Base-by-base conservation (phyloP, 805 yeast genomes). In the Kazachstania viticola region DNA sequence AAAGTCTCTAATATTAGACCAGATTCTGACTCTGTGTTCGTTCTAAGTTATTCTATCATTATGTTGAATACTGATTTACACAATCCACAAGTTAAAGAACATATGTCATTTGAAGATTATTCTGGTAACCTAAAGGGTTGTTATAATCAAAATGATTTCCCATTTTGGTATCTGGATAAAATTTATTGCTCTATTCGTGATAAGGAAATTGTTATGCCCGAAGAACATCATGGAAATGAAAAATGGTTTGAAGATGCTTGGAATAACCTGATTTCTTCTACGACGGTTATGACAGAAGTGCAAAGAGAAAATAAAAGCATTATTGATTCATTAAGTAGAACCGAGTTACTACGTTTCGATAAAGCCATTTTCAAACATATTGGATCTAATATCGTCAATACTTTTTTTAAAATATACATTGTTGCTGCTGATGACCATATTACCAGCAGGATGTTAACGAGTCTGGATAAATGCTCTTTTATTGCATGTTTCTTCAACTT, bases 191-290 rank as follows among this genome's bases (percentile, higher is more conserved):
- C 94, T 1, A 87, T 91, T 34, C 69, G 73, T 38, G 82, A 78
- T 34, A 71, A 79, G 32, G 99, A 91, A 56, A 91, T 91, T 40
- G 83, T 91, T 30, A 82, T 93, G 87, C 97, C 98, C 0, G 97
- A 91, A 48, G 98, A 91, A 48, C 96, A 88, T 45, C 93, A 84
- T 51, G 91, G 88, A 12, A 82, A 85, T 9, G 81, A 84, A 14
- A 84, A 80, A 50, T 79, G 94, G 76, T 88, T 87, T 56, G 96
- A 87, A 49, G 88, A 81, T 48, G 64, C 73, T 13, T 81, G 94
- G 94, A 76, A 77, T 42, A 75, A 78, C 36, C 53, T 80, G 38
- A 69, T 81, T 27, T 58, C 60, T 14, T 52, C 59, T 1, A 57
- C 64, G 14, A 53, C 58, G 2, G 61, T 61, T 0, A 30, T 56